Base-by-base conservation (phyloP, 1,284 basidiomycete genomes). In the Boletellus deceptivus region DNA sequence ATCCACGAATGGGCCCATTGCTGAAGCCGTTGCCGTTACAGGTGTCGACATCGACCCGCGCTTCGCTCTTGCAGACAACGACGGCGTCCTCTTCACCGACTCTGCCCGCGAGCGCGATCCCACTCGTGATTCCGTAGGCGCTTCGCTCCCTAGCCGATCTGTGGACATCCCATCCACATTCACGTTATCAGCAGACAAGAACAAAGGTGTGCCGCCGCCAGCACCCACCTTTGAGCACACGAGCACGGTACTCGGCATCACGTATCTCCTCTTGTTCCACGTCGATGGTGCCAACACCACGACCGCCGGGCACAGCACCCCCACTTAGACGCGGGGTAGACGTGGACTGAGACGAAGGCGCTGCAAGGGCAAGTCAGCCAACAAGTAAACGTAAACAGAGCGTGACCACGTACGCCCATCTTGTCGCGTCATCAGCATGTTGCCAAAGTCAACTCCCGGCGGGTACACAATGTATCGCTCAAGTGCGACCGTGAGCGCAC, bases 391-490 rank as follows among this genome's bases (percentile, higher is more conserved):
- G 6, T 16, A 11, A 35, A 36, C 44, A 6, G 22, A 6, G 5
- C 1, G 7, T 4, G 13, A 14, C 6, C 17, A 59, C 56, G 67
- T 73, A 51, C 84, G 59, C 0, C 78, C 78, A 3, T 80, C 71
- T 43, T 78, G 75, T 4, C 79, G 43, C 1, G 55, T 61, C 61
- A 68, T 84, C 1, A 92, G 66, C 24, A 83, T 60, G 36, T 70
- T 68, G 43, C 82, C 77, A 62, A 86, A 89, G 64, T 91, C 84
- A 37, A 89, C 68, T 3, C 83, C 83, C 0, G 75, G 73, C 0
- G 87, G 81, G 56, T 86, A 91, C 29, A 73, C 59, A 47, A 84
- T 79, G 67, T 89, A 92, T 52, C 82, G 83, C 43, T 82, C 80
- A 16, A 75, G 67, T 0, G 76, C 79, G 8, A 79, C 74, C 0